Evolutionary conservation across 1,139 yeast genomes (phyloP), one percentile per base, ranked within the genome.

Genomic region (Lodderomyces metapsilosis): DNA sequence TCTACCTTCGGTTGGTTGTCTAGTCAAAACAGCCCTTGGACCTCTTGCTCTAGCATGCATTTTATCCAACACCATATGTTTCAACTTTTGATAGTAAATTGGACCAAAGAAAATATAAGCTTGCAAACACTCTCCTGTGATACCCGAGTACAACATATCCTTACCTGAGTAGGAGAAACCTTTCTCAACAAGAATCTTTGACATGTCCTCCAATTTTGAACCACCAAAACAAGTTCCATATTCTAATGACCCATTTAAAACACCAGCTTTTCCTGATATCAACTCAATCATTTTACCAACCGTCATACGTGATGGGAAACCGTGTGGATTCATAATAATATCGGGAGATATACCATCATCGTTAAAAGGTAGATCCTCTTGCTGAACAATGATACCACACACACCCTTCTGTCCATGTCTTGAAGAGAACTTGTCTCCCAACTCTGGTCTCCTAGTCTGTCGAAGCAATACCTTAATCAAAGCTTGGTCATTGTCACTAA

Each of bases 11-110:
- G 98, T 92, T 10, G 99, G 99, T 66, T 92, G 99, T 66, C 99
- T 83, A 3, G 99, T 92, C 49, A 92, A 74, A 16, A 94, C 98
- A 0, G 98, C 98, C 53, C 98, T 81, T 43, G 99, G 99, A 46
- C 99, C 99, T 62, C 98, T 81, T 3, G 98, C 97, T 75, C 99
- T 86, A 1, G 98, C 98, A 59, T 92, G 99, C 98, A 92, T 92
- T 68, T 94, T 92, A 68, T 92, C 99, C 66, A 92, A 70, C 40
- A 92, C 99, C 99, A 92, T 92, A 66, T 92, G 99, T 76, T 94
- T 92, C 74, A 92, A 80, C 63, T 94, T 92, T 68, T 92, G 99
- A 64, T 92, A 92, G 66, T 92, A 92, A 51, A 92, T 92, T 17
- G 98, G 98, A 2, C 99, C 99, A 64, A 92, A 92, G 80, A 92